A percentile compares a stretch with the other conserved stretches of the same genome.
Evolutionary conservation across 192 early-diverging fungal species (phyloP).

Genomic region (Coemansia furcata): DNA sequence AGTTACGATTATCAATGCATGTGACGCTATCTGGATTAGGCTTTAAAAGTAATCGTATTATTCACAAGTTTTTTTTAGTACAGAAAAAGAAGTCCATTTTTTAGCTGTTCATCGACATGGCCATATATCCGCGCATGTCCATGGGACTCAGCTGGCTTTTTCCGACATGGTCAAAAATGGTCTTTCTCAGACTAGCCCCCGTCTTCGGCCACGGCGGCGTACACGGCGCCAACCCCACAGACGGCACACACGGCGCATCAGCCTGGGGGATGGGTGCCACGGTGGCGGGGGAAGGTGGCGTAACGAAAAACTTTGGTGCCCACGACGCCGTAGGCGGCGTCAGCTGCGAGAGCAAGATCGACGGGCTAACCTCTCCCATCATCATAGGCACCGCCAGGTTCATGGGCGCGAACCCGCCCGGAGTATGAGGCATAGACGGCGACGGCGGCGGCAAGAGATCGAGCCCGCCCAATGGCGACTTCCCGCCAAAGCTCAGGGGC

Average conservation of each 20-base stretch:
- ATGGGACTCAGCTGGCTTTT: conserved; percentile 43
- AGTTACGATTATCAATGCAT: not conserved
- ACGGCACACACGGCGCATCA: not conserved
- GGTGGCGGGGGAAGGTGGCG: conserved; percentile 34
- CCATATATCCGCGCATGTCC: conserved; percentile 51
- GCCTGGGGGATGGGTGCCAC: not conserved
- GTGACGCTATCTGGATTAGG: too few species aligned
- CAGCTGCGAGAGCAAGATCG: conserved; percentile 15
- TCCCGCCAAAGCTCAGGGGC: conserved; percentile 26
- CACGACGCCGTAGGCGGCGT: conserved; percentile 32
- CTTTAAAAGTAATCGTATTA: too few species aligned
- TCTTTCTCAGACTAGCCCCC: conserved; percentile 36
- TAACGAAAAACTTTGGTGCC: conserved; percentile 44
- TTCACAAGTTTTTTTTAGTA: not conserved
- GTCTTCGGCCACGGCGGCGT: conserved; percentile 50
- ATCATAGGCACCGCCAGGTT: conserved; percentile 4
- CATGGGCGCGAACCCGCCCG: not conserved
- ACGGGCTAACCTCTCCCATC: conserved; percentile 45
- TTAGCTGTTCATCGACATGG: conserved; percentile 43
- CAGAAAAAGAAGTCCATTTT: not conserved
- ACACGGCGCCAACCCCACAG: conserved; percentile 23
- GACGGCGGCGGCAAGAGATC: conserved; percentile 27
- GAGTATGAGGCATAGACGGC: conserved; percentile 33
- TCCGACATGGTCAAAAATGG: conserved; percentile 50
- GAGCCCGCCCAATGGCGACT: conserved; percentile 4